Percentiles rank a stretch among this genome's conserved stretches.
Evolutionary conservation across 192 early-diverging fungal species (phyloP).

Genomic region (Coemansia sp.): DNA sequence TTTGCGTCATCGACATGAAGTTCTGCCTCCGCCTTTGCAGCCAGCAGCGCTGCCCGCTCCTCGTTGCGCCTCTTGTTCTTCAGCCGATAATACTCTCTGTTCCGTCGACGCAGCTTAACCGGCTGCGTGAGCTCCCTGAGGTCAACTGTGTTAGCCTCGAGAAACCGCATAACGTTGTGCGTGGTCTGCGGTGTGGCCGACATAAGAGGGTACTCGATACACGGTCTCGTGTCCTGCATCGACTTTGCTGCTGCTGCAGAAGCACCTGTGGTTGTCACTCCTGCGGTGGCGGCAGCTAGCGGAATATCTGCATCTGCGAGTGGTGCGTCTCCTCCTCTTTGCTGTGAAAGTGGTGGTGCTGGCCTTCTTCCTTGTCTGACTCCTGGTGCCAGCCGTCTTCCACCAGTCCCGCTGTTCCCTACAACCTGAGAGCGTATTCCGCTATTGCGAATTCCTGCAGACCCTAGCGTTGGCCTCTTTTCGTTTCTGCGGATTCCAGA

Average conservation of each 20-base stretch:
- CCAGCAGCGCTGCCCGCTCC: conserved; percentile 52
- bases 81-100: conserved; percentile 41
- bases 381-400: conserved; percentile 2
- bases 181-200: conserved; percentile 57
- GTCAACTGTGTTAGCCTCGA: conserved; percentile 57
- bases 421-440: conserved; percentile 9
- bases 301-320: conserved; percentile 20
- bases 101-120: conserved; percentile 44
- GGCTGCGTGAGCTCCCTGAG: conserved; percentile 61
- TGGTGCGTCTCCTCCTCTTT: background rate
- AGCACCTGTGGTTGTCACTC: background rate
- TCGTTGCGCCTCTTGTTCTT: conserved; percentile 48
- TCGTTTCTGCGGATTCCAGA: conserved; percentile 27
- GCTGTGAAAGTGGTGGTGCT: background rate
- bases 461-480: conserved; percentile 10
- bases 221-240: conserved; percentile 20
- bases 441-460: conserved; percentile 20
- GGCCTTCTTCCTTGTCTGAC: background rate
- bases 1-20: conserved; percentile 12
- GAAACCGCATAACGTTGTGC: conserved; percentile 70
- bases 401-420: background rate
- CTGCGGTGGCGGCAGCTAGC: conserved; percentile 22
- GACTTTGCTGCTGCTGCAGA: no score
- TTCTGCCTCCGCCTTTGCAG: background rate
- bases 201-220: conserved; percentile 64